Base-by-base conservation (phyloP, 805 yeast genomes). In the Hanseniaspora taiwanica region DNA sequence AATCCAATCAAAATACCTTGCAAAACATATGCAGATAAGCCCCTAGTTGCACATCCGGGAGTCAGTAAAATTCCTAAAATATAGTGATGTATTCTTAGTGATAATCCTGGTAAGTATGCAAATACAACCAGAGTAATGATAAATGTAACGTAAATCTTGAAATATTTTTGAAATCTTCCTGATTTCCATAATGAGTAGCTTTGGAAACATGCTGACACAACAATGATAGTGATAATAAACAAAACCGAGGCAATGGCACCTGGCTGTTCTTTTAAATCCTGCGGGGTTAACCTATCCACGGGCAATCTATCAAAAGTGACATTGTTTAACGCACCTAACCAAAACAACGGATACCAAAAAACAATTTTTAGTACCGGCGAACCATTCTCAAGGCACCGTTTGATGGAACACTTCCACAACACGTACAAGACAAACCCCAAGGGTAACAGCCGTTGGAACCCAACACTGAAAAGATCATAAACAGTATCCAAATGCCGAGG, bases 231-330 rank as follows among this genome's bases (percentile, higher is more conserved):
- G 0, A 71, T 58, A 0, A 87, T 69, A 0, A 69, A 55, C 0
- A 69, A 43, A 0, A 83, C 74, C 0, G 94, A 81, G 1, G 72
- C 41, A 29, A 81, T 53, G 0, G 94, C 83, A 1, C 94, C 95
- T 0, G 89, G 78, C 59, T 80, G 87, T 21, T 71, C 70, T 46
- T 68, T 72, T 21, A 89, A 62, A 54, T 89, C 97, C 9, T 64
- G 60, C 2, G 74, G 50, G 1, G 89, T 82, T 34, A 89, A 64
- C 41, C 98, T 65, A 54, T 89, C 97, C 9, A 87, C 78, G 0
- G 96, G 95, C 9, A 89, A 60, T 44, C 87, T 64, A 53, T 86
- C 97, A 60, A 89, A 85, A 0, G 94, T 84, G 50, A 83, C 69
- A 58, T 85, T 87, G 56, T 87, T 86, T 51, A 86, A 66, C 25